Base-by-base conservation (phyloP, 2,329 filamentous ascomycete genomes). In the Fusarium multiceps region DNA sequence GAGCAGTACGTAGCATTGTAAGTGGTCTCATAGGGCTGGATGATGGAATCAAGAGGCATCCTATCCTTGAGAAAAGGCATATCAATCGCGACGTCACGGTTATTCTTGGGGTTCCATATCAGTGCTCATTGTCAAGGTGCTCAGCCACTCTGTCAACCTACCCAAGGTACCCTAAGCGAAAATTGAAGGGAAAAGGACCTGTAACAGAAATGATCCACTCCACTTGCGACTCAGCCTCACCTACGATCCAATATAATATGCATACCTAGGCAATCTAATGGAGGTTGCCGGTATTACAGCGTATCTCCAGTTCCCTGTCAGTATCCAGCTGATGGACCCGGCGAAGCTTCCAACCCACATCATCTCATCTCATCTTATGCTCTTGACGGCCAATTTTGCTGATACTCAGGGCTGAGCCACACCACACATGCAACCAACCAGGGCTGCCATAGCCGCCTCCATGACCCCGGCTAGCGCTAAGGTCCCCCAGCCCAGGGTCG, bases 261-360 rank as follows among this genome's bases (percentile, higher is more conserved):
- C 34, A 37, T 37, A 37, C 34, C 34, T 37, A 41, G 23, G 34
- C 49, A 53, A 53, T 28, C 49, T 53, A 41, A 53, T 53, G 49
- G 34, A 28, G 49, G 50, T 55, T 41, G 41, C 58, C 48, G 48
- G 40, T 30, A 54, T 61, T 62, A 9, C 40, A 62, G 45, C 21
- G 46, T 13, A 51, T 25, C 30, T 37, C n/a, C 8, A 41, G 37
- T 57, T 47, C 46, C 34, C 47, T 63, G 59, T 55, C 49, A 58
- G 50, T 59, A 57, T 63, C 48, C 58, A 55, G 55, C 28, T 48
- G 41, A 66, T 66, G 61, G 55, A 66, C 41, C 61, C 61, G 55
- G 62, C 37, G 46, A 65, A 59, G 53, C 41, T 61, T 65, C 51
- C 27, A 59, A 41, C 49, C 57, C 47, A 62, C 25, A 30, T 37